Evolutionary conservation across 768 basidiomycete genomes (phyloP), one percentile per base, ranked within the genome.

Genomic region (Trametes cinnabarina): DNA sequence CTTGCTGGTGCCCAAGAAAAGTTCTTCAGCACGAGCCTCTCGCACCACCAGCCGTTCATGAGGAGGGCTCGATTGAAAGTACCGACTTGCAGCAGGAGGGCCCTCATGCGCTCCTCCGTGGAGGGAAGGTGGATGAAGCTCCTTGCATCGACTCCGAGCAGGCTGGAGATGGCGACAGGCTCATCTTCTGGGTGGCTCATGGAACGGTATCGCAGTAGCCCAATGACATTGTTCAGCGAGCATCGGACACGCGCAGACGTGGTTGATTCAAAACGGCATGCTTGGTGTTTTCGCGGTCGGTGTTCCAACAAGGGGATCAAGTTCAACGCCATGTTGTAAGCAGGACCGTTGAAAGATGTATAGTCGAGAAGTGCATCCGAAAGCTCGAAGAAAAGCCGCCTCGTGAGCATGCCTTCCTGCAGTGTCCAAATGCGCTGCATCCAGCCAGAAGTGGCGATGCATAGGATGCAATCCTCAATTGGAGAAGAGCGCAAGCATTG

Each of bases 141-240:
- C n/a, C n/a, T n/a, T n/a, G n/a, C n/a, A n/a, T n/a, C n/a, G n/a
- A n/a, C n/a, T n/a, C n/a, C n/a, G n/a, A 57, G 48, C 3, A 60
- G 51, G 30, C 55, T 57, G 15, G 50, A 46, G n/a, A 61, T 52
- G 6, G 60, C 49, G 23, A 61, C 34, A 17, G 40, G 30, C 46
- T 61, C 60, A 39, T 61, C 59, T 25, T 51, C 59, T 4, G 34
- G 23, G 15, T 61, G 56, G 12, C 47, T 56, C 9, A 49, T 57
- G 6, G 25, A 41, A 19, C 60, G 48, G 12, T n/a, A 9, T 0
- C 22, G 43, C 25, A 61, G 49, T 2, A 56, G 51, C 20, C 25
- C 4, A 28, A 51, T 23, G 12, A 61, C 60, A 7, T 57, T 32
- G 23, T 28, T 17, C 12, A 60, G n/a, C 9, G 40, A n/a, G n/a